Conservation (phyloP, 1,284 basidiomycete species). For the Volvariella volvacea region DNA sequence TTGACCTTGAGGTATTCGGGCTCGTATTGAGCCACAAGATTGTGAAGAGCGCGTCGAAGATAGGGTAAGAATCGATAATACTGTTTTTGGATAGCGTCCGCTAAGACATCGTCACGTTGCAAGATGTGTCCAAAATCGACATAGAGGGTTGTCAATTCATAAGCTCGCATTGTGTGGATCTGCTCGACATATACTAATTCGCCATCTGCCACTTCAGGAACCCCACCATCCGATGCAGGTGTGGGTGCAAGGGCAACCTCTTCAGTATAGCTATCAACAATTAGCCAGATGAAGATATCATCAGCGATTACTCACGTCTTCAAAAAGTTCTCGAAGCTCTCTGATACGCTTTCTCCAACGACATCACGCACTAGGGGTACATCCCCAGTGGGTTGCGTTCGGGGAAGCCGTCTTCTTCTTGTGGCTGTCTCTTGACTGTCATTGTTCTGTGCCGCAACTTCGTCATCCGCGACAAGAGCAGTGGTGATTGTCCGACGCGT, state of each 20-base stretch:
- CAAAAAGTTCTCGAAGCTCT: constrained; percentile 87
- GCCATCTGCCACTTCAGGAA: constrained; percentile 49
- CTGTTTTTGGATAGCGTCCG: constrained; percentile 87
- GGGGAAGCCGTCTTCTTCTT: constrained; percentile 38
- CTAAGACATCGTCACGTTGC: constrained; percentile 86
- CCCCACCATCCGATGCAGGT: constrained; percentile 61
- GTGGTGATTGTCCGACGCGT: constrained; percentile 46
- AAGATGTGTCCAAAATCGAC: constrained; percentile 93
- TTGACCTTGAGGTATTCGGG: constrained; percentile 94
- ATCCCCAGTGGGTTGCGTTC: constrained; percentile 50
- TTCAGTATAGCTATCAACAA: constrained; percentile 66
- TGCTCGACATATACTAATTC: constrained; percentile 85
- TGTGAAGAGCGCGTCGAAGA: constrained; percentile 84
- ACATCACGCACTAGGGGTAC: constrained; percentile 86
- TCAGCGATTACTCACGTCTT: constrained; percentile 61
- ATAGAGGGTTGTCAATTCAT: constrained; percentile 91
- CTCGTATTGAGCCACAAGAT: constrained; percentile 82
- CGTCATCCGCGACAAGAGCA: constrained; percentile 53
- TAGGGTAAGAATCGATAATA: constrained; percentile 98
- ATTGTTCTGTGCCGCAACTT: constrained; percentile 39
- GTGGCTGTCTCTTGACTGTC: constrained; percentile 24
- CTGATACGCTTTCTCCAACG: constrained; percentile 88
- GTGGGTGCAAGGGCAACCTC: constrained; percentile 70
- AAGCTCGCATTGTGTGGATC: constrained; percentile 89
- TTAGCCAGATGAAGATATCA: constrained; percentile 4